Conservation (phyloP, 176 grass and related monocot species). For the Thinopyrum elongatum region DNA sequence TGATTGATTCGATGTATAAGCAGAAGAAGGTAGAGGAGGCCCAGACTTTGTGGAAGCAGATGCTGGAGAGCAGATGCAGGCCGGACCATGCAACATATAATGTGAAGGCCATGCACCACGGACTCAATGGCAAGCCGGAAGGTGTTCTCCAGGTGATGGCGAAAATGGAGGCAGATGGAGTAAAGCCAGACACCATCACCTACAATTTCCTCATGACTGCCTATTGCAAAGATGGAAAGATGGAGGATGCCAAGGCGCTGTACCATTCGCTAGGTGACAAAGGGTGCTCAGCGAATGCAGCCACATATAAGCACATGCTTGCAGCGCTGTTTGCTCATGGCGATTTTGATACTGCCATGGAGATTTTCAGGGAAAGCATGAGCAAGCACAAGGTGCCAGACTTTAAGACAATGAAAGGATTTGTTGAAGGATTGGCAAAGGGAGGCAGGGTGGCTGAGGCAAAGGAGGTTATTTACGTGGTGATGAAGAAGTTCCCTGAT, state of each 20-base stretch:
- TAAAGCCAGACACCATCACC: conserved; percentile 56
- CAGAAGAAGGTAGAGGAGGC: conserved; percentile 47
- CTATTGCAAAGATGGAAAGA: conserved; percentile 41
- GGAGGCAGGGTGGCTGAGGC: conserved; percentile 48
- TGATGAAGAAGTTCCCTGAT: conserved; percentile 38
- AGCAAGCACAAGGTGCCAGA: conserved; percentile 45
- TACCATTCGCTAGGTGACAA: conserved; percentile 51
- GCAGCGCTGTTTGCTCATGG: conserved; percentile 36
- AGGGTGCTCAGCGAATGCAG: conserved; percentile 41
- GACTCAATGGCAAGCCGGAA: conserved; percentile 36
- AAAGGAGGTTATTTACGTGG: conserved; percentile 29
- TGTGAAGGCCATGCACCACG: conserved; percentile 43
- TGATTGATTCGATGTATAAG: conserved; percentile 65
- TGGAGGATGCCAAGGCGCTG: conserved; percentile 50
- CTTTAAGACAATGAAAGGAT: conserved; percentile 45
- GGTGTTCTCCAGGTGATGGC: conserved; percentile 39
- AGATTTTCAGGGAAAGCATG: conserved; percentile 51
- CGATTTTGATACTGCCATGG: conserved; percentile 49
- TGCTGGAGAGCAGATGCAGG: conserved; percentile 46
- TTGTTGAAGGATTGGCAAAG: conserved; percentile 56
- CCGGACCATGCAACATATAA: conserved; percentile 59
- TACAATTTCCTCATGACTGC: conserved; percentile 76
- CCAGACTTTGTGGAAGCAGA: conserved; percentile 68
- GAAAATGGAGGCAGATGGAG: conserved; percentile 56
- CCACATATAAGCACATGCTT: conserved; percentile 52